Conservation (phyloP, 116 monocot genomes). For the Iris pallida region DNA sequence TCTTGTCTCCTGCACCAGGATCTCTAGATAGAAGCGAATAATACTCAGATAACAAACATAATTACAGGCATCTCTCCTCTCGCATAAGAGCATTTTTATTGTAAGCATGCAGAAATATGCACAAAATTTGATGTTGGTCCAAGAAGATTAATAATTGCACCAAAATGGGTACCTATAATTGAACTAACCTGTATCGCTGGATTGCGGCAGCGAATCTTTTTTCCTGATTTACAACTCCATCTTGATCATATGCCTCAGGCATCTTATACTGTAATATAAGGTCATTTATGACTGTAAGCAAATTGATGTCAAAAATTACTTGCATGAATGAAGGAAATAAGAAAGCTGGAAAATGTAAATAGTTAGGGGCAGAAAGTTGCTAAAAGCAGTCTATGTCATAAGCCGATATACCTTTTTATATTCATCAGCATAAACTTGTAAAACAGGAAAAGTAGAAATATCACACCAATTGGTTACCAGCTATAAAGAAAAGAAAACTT, state of each 20-base stretch:
- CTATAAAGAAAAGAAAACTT: too few species aligned
- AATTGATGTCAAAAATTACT: neutral
- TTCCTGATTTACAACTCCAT: slow-evolving; percentile 88
- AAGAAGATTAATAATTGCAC: neutral
- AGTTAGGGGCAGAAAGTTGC: neutral
- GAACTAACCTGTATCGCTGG: slow-evolving; percentile 78
- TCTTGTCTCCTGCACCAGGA: slow-evolving; percentile 72
- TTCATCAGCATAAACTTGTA: neutral
- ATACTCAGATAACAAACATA: neutral
- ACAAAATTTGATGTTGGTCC: neutral
- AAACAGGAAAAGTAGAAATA: neutral
- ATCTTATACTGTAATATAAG: slow-evolving; percentile 75
- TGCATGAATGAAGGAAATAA: neutral
- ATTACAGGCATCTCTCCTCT: too few species aligned
- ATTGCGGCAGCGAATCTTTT: slow-evolving; percentile 90
- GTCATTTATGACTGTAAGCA: slow-evolving; percentile 1
- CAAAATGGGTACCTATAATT: slow-evolving; percentile 2
- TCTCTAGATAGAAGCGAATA: slow-evolving; percentile 51
- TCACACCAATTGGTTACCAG: too few species aligned
- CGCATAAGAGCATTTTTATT: too few species aligned
- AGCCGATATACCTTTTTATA: neutral
- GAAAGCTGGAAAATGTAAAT: neutral
- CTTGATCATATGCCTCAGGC: slow-evolving; percentile 97
- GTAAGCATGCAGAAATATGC: neutral
- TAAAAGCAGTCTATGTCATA: neutral